These are phyloP conservation scores for Tarenaya hassleriana DNA, from an alignment of 345 rosid species.

Conservation along the genomic window DNA sequence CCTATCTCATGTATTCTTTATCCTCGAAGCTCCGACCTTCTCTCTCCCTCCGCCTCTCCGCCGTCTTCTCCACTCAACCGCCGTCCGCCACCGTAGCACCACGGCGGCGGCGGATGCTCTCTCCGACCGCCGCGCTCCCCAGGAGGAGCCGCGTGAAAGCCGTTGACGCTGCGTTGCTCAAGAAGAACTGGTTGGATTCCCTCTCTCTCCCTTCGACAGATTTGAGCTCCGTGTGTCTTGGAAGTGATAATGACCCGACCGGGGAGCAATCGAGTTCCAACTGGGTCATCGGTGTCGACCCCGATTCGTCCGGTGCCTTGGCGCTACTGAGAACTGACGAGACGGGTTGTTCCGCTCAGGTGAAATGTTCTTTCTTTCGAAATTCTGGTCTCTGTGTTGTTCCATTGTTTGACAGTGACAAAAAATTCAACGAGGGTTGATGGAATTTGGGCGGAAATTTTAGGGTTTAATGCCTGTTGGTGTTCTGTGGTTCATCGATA, in stretches of 20 bases:
- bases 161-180: constrained; percentile 32
- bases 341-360: constrained; percentile 58
- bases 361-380: constrained; percentile 14
- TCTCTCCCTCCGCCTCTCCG: constrained; percentile 1
- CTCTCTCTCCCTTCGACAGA: constrained; percentile 36
- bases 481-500: too few relatives aligned
- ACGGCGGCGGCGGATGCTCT: constrained; percentile 2
- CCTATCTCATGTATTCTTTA: constrained; percentile 24
- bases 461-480: neutral
- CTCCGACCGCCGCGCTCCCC: constrained; percentile 9
- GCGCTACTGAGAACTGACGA: constrained; percentile 53
- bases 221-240: neutral
- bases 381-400: neutral
- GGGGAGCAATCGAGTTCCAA: constrained; percentile 23
- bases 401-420: neutral
- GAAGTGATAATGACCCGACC: constrained; percentile 12
- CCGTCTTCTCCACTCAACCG: constrained; percentile 10
- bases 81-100: constrained; percentile 3
- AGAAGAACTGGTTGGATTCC: constrained; percentile 60
- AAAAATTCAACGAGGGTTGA: neutral
- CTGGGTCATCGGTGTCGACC: constrained; percentile 80
- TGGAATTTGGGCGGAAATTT: neutral
- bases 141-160: constrained; percentile 17
- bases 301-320: constrained; percentile 75
- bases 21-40: constrained; percentile 32